Evolutionary conservation across 192 early-diverging fungal species (phyloP).

Genomic region (Linnemannia zychae): DNA sequence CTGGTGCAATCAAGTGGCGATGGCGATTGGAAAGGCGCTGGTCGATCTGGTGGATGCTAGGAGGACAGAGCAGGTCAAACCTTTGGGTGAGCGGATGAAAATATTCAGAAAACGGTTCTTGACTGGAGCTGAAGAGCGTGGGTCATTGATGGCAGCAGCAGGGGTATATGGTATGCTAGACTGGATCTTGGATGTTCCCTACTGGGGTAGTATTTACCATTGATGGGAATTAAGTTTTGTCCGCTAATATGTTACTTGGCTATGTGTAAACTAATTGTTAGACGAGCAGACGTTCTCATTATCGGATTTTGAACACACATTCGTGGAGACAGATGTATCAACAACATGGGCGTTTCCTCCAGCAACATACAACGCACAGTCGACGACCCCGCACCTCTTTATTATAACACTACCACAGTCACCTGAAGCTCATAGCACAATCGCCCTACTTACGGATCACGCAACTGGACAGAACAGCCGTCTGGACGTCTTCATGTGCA

Average conservation of each 20-base stretch:
- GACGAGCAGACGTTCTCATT: constrained; percentile 1
- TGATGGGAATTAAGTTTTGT: background rate
- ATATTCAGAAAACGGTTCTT: constrained; percentile 70
- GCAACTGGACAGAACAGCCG: constrained; percentile 30
- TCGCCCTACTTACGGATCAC: constrained; percentile 58
- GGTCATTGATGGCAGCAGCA: background rate
- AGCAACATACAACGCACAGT: background rate
- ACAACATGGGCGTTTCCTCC: constrained; percentile 37
- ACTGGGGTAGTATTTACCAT: no score
- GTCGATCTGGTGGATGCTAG: constrained; percentile 73
- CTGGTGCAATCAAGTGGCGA: constrained; percentile 93
- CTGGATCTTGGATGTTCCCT: background rate
- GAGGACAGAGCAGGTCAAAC: constrained; percentile 66
- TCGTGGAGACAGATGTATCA: constrained; percentile 45
- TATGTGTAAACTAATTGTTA: background rate
- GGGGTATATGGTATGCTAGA: background rate
- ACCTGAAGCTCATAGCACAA: constrained; percentile 27
- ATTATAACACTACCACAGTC: constrained; percentile 51
- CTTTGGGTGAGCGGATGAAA: constrained; percentile 72
- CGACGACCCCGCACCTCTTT: constrained; percentile 28
- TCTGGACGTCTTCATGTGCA: constrained; percentile 62
- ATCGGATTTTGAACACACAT: constrained; percentile 25
- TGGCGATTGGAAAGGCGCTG: constrained; percentile 70
- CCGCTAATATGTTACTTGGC: background rate
- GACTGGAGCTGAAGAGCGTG: constrained; percentile 61